Evolutionary conservation across 495 filamentous ascomycete genomes (phyloP).

Genomic region (Cryomyces minteri): DNA sequence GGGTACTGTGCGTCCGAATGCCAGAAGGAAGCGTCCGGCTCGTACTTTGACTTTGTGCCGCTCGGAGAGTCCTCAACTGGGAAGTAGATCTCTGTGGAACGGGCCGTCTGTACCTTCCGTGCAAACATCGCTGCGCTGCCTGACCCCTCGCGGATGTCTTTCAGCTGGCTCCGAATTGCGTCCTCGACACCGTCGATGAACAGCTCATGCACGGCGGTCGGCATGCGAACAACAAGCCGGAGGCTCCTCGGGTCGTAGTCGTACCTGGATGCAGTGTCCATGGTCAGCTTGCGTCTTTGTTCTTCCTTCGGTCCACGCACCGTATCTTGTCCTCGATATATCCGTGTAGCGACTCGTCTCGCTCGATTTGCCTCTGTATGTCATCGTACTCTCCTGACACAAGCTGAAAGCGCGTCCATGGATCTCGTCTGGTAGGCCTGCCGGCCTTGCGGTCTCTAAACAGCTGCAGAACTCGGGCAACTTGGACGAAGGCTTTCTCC

Average conservation of each 20-base stretch:
- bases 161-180: slow-evolving; percentile 7
- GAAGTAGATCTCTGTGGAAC: slow-evolving; percentile 4
- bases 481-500: too few species aligned
- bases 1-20: slow-evolving; percentile 14
- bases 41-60: slow-evolving; percentile 7
- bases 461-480: too few species aligned
- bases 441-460: too few species aligned
- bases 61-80: neutral
- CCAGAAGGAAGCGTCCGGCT: slow-evolving; percentile 17
- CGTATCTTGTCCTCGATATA: slow-evolving; percentile 6
- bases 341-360: slow-evolving; percentile 3
- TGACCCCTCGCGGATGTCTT: slow-evolving; percentile 3
- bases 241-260: slow-evolving; percentile 3
- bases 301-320: neutral
- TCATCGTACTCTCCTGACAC: too few species aligned
- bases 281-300: neutral
- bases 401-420: too few species aligned
- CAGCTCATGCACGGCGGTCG: slow-evolving; percentile 3
- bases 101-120: slow-evolving; percentile 6
- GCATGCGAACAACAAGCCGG: slow-evolving; percentile 5
- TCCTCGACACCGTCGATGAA: slow-evolving; percentile 6
- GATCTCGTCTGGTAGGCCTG: too few species aligned
- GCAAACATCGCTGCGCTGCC: slow-evolving; percentile 3
- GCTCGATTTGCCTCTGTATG: too few species aligned
- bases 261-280: slow-evolving; percentile 1